These are phyloP conservation scores for Botryotinia convoluta DNA, from an alignment of 2,329 filamentous ascomycete species.

Conservation along the genomic window DNA sequence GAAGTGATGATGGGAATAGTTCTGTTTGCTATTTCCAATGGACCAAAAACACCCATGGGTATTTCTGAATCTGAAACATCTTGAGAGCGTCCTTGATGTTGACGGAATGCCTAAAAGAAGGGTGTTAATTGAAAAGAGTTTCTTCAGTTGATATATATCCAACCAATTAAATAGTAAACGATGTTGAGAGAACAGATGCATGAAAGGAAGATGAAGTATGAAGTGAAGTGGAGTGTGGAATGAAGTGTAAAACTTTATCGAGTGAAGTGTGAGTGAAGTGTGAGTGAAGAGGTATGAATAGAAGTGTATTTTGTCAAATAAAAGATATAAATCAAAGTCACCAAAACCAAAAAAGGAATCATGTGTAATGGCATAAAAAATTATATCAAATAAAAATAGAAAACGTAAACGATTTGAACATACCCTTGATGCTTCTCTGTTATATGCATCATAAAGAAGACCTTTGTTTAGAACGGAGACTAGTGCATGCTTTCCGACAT, in stretches of 20 bases:
- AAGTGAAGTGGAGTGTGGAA: neutral
- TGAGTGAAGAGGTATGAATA: neutral
- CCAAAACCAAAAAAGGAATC: neutral
- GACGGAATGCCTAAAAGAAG: slow-evolving; percentile 8
- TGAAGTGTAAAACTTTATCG: neutral
- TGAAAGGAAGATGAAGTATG: neutral
- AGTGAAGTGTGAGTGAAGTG: neutral
- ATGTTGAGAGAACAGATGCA: neutral
- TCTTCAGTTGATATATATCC: too few relatives aligned
- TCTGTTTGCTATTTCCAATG: slow-evolving; percentile 1
- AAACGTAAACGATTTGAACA: slow-evolving; percentile 9
- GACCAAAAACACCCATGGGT: slow-evolving; percentile 37
- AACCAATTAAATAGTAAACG: neutral
- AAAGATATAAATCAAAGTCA: neutral
- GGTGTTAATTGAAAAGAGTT: neutral
- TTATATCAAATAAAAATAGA: neutral
- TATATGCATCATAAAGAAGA: slow-evolving; percentile 57
- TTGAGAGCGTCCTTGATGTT: slow-evolving; percentile 6
- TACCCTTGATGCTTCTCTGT: slow-evolving; percentile 47
- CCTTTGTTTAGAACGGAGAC: slow-evolving; percentile 63
- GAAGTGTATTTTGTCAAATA: neutral
- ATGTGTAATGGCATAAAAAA: neutral
- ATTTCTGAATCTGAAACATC: slow-evolving; percentile 1
- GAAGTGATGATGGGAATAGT: slow-evolving; percentile 3
- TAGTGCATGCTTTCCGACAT: slow-evolving; percentile 63